Percentiles rank a stretch among this genome's conserved stretches.
phyloP scores from a whole-genome alignment of 2,329 filamentous ascomycete genomes.

The Dendryphion nanum region DNA sequence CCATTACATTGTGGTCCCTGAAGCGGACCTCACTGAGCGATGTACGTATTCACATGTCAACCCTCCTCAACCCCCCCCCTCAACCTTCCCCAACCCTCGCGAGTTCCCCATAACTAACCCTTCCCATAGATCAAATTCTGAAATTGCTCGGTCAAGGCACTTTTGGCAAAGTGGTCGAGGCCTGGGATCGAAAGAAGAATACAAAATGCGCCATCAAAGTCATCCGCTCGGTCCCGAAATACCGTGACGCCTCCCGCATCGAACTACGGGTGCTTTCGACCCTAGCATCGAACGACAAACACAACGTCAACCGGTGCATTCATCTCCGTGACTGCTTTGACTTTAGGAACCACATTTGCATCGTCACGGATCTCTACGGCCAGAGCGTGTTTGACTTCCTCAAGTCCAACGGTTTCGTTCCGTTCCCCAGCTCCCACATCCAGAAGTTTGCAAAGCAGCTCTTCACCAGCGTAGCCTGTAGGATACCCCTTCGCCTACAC shows the following conservation, averaged over 20 bases:
- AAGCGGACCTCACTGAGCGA: conserved; percentile 81
- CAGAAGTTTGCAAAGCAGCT: conserved; percentile 94
- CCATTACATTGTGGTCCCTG: conserved; percentile 90
- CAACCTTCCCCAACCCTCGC: not conserved
- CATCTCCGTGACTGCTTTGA: conserved; percentile 97
- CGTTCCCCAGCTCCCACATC: conserved; percentile 97
- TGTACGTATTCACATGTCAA: conserved; percentile 62
- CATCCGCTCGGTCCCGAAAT: conserved; percentile 97
- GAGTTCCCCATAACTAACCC: conserved; percentile 13
- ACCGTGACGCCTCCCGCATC: conserved; percentile 92
- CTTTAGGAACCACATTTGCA: conserved; percentile 94
- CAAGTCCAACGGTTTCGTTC: conserved; percentile 91
- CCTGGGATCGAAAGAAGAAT: conserved; percentile 73
- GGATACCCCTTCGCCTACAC: conserved; percentile 42
- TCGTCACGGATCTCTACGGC: conserved; percentile 73
- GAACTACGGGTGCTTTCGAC: conserved; percentile 92
- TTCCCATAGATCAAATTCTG: conserved; percentile 71
- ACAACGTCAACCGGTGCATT: conserved; percentile 94
- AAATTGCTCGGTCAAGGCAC: conserved; percentile 94
- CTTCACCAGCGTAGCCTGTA: conserved; percentile 97
- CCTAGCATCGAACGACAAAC: conserved; percentile 82
- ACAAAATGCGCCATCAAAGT: conserved; percentile 94
- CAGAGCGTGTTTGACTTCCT: conserved; percentile 98
- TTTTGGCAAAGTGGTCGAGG: conserved; percentile 97
- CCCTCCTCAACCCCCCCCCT: not conserved